Evolutionary conservation across 352 stramenopile species (phyloP).

Genomic region (Phytophthora palmivora): DNA sequence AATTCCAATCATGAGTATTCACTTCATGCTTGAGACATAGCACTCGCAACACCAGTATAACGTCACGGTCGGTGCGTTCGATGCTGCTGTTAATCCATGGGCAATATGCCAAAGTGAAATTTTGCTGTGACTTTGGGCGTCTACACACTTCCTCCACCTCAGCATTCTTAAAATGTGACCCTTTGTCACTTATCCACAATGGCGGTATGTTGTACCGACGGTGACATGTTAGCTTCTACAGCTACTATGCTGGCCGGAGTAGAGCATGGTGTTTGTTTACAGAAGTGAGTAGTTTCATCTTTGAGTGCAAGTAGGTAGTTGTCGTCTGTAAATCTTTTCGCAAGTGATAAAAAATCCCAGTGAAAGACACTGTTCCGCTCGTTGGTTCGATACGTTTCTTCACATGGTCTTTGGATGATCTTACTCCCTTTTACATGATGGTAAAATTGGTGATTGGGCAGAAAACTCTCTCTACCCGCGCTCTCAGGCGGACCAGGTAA

Average conservation of each 20-base stretch:
- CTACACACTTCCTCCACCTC: constrained; percentile 25
- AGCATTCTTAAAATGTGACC: too few relatives aligned
- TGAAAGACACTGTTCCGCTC: too few relatives aligned
- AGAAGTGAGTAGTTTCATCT: constrained; percentile 19
- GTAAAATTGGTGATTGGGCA: constrained; percentile 9
- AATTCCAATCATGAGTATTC: constrained; percentile 22
- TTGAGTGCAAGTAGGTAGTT: too few relatives aligned
- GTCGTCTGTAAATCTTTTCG: too few relatives aligned
- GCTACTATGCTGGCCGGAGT: constrained; percentile 16
- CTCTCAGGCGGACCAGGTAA: too few relatives aligned
- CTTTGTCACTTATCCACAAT: too few relatives aligned
- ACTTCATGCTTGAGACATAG: constrained; percentile 30
- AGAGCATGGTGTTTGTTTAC: constrained; percentile 14
- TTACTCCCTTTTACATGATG: constrained; percentile 20
- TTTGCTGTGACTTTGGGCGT: constrained; percentile 21
- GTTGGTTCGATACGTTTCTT: too few relatives aligned
- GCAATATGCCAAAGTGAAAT: constrained; percentile 32
- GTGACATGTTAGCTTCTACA: constrained; percentile 29
- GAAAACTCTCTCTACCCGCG: too few relatives aligned
- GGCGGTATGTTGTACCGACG: constrained; percentile 29
- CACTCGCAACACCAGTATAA: constrained; percentile 33
- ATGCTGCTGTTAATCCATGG: constrained; percentile 49
- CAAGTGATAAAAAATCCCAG: too few relatives aligned
- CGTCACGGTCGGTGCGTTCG: constrained; percentile 39
- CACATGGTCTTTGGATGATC: constrained; percentile 18